Conservation (phyloP, 2,329 filamentous ascomycete genomes). For the Nigrospora oryzae region DNA sequence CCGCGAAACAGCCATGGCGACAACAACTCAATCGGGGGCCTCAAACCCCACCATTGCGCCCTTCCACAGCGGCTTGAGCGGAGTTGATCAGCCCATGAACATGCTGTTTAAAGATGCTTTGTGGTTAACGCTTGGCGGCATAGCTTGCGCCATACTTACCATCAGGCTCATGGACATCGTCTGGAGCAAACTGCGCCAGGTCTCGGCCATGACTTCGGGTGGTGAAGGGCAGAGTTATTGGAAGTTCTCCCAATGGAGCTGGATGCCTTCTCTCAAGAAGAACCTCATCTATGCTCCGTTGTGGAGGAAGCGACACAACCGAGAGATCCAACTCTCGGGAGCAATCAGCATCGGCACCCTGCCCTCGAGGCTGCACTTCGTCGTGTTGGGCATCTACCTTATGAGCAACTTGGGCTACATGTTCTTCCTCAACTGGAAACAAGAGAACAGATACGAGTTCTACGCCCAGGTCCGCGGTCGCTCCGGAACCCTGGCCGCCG, state of each 20-base stretch:
- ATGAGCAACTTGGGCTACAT: constrained; percentile 55
- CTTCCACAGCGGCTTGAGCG: constrained; percentile 47
- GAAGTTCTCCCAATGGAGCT: constrained; percentile 46
- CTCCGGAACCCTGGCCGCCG: constrained; percentile 71
- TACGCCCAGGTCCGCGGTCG: constrained; percentile 79
- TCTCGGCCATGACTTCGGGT: constrained; percentile 47
- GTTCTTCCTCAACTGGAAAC: constrained; percentile 51
- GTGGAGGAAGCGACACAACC: constrained; percentile 57
- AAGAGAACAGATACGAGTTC: constrained; percentile 51
- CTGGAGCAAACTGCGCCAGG: constrained; percentile 48
- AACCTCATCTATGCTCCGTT: constrained; percentile 56
- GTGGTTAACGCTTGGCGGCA: constrained; percentile 52
- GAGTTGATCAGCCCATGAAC: constrained; percentile 52
- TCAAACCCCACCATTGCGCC: constrained; percentile 41
- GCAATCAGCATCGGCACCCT: constrained; percentile 51
- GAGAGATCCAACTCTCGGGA: constrained; percentile 53
- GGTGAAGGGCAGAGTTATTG: constrained; percentile 50
- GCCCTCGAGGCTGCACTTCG: constrained; percentile 53
- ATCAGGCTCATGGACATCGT: constrained; percentile 45
- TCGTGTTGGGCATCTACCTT: constrained; percentile 49
- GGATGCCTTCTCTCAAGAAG: constrained; percentile 56
- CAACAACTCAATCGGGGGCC: constrained; percentile 8
- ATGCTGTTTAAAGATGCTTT: constrained; percentile 46
- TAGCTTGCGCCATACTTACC: constrained; percentile 42
- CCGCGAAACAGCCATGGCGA: constrained; percentile 13